Percentiles rank a stretch among this genome's conserved stretches.
phyloP scores from a whole-genome alignment of 2,329 filamentous ascomycete genomes.

The Byssothecium circinans region DNA sequence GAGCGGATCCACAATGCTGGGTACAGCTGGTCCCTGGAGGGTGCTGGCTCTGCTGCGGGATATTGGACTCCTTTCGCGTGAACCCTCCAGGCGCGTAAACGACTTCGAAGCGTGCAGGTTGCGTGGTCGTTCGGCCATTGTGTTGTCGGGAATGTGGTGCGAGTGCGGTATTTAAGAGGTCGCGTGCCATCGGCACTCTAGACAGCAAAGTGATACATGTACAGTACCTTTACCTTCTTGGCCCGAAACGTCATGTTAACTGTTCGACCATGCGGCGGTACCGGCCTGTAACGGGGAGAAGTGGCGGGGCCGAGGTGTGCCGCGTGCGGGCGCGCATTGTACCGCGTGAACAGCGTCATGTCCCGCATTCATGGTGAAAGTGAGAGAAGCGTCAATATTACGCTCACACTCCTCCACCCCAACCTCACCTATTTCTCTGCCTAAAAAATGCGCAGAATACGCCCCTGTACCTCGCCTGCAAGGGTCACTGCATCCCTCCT shows the following conservation, averaged over 20 bases:
- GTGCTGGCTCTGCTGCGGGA: slow-evolving; percentile 51
- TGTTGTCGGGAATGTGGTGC: slow-evolving; percentile 7
- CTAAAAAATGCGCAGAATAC: slow-evolving; percentile 37
- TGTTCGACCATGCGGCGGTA: neutral
- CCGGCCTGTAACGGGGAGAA: neutral
- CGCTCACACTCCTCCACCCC: no score
- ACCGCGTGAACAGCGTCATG: slow-evolving; percentile 13
- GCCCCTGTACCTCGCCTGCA: slow-evolving; percentile 55
- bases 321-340: slow-evolving; percentile 1
- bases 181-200: slow-evolving; percentile 30
- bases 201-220: slow-evolving; percentile 21
- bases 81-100: slow-evolving; percentile 53
- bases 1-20: slow-evolving; percentile 49
- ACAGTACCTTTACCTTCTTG: no score
- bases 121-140: slow-evolving; percentile 37
- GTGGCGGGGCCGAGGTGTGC: neutral
- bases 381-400: no score
- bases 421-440: no score
- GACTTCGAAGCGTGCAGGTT: slow-evolving; percentile 49
- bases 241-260: slow-evolving; percentile 40
- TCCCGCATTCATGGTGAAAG: neutral
- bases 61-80: slow-evolving; percentile 34
- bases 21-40: slow-evolving; percentile 46
- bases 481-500: slow-evolving; percentile 66
- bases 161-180: slow-evolving; percentile 14